Base-by-base conservation (phyloP, 371 early-diverging fungal genomes). In the Mortierella sp. region DNA sequence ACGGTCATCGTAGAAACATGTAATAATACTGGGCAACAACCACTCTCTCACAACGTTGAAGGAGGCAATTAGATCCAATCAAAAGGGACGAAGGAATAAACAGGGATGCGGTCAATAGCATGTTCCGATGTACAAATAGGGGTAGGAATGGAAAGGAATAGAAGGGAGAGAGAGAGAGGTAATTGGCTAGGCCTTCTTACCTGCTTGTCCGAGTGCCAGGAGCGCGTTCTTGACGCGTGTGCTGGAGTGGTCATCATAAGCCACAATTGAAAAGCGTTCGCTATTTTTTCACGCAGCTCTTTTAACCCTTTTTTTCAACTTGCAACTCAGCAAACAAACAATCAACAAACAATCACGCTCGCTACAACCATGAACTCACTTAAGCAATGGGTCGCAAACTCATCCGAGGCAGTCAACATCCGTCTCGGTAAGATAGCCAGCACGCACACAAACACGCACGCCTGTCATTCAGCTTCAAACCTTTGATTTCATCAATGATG, bases 381-480 rank as follows among this genome's bases (percentile, higher is more conserved):
- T 49, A 85, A 85, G 60, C 86, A 88, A 56, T 89, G 89, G 89
- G 85, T 88, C 49, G 72, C 80, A 21, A 78, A 75, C 72, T 88
- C 89, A 27, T 83, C 87, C 76, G 88, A 88, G 65, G 89, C 88
- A 21, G 60, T 89, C 74, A 79, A 83, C 73, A 79, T 89, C 32
- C 79, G 87, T 29, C 84, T 89, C 46, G 78, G 89, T 89, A 87
- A 46, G 46, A 41, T 41, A 41, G 41, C 41, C 51, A 60, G n/a
- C 2, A 3, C 44, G n/a, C 2, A 3, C 54, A 55, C 41, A 24
- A 0, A 51, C 32, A 2, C 8, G 38, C 38, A 21, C 41, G 21
- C 68, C 1, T 24, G 11, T 16, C 38, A 3, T 27, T 38, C 49
- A 21, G 5, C 24, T n/a, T 56, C 8, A n/a, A 43, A 44, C 18